Evolutionary conservation across 2,329 filamentous ascomycete species (phyloP), one percentile per base, ranked within the genome.

Genomic region (Plenodomus tracheiphilus): DNA sequence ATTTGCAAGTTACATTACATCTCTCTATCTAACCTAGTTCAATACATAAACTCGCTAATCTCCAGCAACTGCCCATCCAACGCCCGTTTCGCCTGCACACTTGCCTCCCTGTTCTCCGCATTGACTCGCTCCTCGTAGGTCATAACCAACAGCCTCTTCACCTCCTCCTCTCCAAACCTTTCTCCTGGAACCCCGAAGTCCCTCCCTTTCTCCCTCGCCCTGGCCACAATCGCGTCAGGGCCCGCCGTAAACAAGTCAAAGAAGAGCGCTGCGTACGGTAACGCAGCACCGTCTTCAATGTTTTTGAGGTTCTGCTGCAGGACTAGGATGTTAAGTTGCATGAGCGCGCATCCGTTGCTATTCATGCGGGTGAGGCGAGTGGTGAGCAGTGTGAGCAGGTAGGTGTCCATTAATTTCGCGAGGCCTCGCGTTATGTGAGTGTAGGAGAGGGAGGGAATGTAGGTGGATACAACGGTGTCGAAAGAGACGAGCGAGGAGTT

Each of bases 221-320:
- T 80, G 36, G 77, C 76, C 2, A 91, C 77, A 47, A 91, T 83
- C 9, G 78, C 81, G 40, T 89, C 86, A 0, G 85, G 77, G 0
- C 88, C 88, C 38, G 77, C 74, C 37, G 81, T 81, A 62, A 89
- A 91, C 32, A 93, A 71, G 17, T 81, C 79, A 65, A 85, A 92
- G 74, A 88, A 93, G 49, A 82, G 80, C 17, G 83, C 81, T 1
- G 86, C 83, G 30, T 83, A 77, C 3, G 79, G 78, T 21, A 93
- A 77, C 47, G 82, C 80, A 2, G 89, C 86, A 8, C 81, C 82
- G 2, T 83, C 79, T 71, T 94, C 91, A 44, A 99, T 86, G 59
- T 96, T 96, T 77, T 96, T 96, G 46, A 99, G 83, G 64, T 96
- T 97, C 70, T 99, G 94, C 74, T 97, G 93, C 43, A 99, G 78